Base-by-base conservation (phyloP, 768 basidiomycete genomes). In the Russula virescens region DNA sequence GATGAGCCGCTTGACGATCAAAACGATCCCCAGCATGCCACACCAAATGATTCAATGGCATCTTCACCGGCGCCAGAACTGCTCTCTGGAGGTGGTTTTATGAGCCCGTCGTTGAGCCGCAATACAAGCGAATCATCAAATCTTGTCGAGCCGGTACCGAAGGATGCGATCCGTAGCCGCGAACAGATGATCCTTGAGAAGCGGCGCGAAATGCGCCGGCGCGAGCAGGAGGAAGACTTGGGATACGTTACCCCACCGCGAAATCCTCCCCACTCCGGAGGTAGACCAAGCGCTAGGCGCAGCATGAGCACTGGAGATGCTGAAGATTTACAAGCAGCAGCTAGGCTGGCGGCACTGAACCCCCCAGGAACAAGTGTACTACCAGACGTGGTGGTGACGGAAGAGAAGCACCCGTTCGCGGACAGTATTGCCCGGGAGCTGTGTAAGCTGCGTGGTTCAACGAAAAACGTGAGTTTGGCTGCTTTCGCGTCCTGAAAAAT, bases 301-400 rank as follows among this genome's bases (percentile, higher is more conserved):
- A 94, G 88, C 71, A 82, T 84, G 79, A 92, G 88, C 69, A 91
- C 88, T 1, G 85, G 87, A 10, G 91, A 91, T 71, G 85, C 82
- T 2, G 81, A 86, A 49, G 75, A 78, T 19, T 55, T 66, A 14
- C 65, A 66, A 9, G 62, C 62, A 23, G 56, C 55, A 66, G 66
- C 64, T 18, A 68, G 62, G 58, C 28, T 46, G 71, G 76, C 67
- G 69, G 73, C 64, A 61, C 72, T 60, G 72, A 75, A 16, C 72
- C 76, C 60, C 71, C 70, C 61, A 23, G 72, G 69, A 56, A 53
- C 66, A 49, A 74, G 72, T 34, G 60, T 71, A 9, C 70, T 80
- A 35, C 71, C 80, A 46, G 77, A 79, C 58, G 67, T 76, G 43
- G 71, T 60, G 68, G 73, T 66, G 68, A 78, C 78, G 13, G 78